A percentile compares a stretch with the other conserved stretches of the same genome.
Evolutionary conservation across 2,329 filamentous ascomycete species (phyloP).

Genomic region (Fusarium phyllophilum): DNA sequence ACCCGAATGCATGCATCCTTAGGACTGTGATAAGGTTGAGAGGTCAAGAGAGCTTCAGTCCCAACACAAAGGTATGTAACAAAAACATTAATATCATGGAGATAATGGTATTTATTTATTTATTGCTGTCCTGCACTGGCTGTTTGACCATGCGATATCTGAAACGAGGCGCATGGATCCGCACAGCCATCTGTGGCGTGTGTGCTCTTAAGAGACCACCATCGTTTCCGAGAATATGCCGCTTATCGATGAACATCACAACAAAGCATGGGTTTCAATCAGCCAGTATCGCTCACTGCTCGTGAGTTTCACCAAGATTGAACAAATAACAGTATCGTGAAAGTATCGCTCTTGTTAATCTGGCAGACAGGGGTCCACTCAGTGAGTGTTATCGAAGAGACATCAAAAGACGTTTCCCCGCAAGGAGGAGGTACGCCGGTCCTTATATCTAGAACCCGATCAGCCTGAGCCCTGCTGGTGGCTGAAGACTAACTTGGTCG

Average conservation of each 20-base stretch:
- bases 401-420: not conserved
- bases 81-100: not conserved
- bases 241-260: not conserved
- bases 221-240: not conserved
- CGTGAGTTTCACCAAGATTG: too few species aligned
- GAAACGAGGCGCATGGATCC: not conserved
- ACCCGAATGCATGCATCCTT: not conserved
- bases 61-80: not conserved
- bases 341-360: too few species aligned
- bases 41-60: not conserved
- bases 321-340: too few species aligned
- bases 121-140: not conserved
- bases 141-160: not conserved
- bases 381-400: too few species aligned
- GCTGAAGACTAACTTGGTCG: not conserved
- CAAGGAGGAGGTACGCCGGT: not conserved
- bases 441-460: not conserved
- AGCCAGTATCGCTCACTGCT: not conserved
- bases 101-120: not conserved
- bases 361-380: too few species aligned
- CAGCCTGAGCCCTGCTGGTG: not conserved
- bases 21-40: not conserved
- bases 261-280: not conserved
- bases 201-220: not conserved
- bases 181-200: not conserved